These are phyloP conservation scores for Phlyctochytrium arcticum DNA, from an alignment of 192 early-diverging fungal species.

Conservation along the genomic window DNA sequence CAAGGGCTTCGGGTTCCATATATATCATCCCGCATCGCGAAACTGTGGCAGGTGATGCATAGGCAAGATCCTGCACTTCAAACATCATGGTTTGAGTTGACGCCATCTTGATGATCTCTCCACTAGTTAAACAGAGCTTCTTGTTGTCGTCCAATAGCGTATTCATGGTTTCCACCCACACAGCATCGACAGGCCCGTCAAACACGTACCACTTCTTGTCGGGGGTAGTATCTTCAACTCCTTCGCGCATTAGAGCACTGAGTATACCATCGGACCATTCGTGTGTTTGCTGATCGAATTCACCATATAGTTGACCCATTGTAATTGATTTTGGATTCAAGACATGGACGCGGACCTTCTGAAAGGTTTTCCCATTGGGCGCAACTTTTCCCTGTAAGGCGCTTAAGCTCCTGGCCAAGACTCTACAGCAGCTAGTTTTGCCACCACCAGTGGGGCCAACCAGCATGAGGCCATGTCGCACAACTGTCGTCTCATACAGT, in stretches of 20 bases:
- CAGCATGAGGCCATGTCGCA: conserved; percentile 57
- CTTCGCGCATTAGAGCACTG: conserved; percentile 54
- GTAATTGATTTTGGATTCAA: conserved; percentile 64
- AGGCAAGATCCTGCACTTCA: conserved; percentile 58
- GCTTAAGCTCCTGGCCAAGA: conserved; percentile 42
- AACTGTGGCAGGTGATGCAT: conserved; percentile 62
- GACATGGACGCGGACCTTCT: conserved; percentile 51
- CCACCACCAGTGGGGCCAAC: conserved; percentile 59
- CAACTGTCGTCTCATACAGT: conserved; percentile 61
- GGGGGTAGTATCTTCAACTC: conserved; percentile 50
- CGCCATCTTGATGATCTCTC: conserved; percentile 64
- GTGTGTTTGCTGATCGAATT: conserved; percentile 59
- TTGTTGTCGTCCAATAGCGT: conserved; percentile 64
- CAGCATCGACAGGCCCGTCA: conserved; percentile 63
- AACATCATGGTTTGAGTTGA: conserved; percentile 62
- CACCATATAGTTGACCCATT: conserved; percentile 63
- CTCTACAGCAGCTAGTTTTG: conserved; percentile 49
- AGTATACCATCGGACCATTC: conserved; percentile 64
- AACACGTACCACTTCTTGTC: conserved; percentile 65
- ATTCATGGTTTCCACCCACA: conserved; percentile 64
- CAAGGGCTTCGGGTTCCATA: conserved; percentile 62
- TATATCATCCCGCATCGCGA: conserved; percentile 66
- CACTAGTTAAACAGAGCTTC: conserved; percentile 57
- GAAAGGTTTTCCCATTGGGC: conserved; percentile 48
- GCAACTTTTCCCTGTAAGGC: conserved; percentile 40